Percentiles rank a stretch among this genome's conserved stretches.
Evolutionary conservation across 192 early-diverging fungal genomes (phyloP).

Genomic region (Coemansia sp.): DNA sequence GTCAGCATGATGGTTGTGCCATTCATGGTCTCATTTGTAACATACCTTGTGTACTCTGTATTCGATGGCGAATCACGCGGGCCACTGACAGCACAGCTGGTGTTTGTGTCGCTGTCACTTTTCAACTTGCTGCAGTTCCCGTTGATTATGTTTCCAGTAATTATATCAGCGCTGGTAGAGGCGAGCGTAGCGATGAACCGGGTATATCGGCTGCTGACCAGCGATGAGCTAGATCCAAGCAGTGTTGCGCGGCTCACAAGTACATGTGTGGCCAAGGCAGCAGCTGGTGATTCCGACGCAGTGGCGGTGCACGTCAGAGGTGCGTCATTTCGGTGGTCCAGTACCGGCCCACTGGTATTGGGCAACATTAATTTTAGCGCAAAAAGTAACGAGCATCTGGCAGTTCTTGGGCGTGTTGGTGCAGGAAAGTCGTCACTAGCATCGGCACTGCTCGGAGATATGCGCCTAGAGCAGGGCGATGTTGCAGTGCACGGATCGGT

Average conservation of each 20-base stretch:
- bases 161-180: conserved; percentile 74
- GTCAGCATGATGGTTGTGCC: conserved; percentile 83
- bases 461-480: conserved; percentile 42
- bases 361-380: conserved; percentile 3
- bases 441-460: no score
- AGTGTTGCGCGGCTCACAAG: no score
- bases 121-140: conserved; percentile 95
- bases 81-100: conserved; percentile 62
- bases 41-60: conserved; percentile 74
- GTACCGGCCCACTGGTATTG: no score
- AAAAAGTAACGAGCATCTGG: conserved; percentile 44
- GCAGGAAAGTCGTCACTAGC: no score
- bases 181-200: conserved; percentile 81
- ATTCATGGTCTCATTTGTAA: conserved; percentile 81
- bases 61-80: conserved; percentile 54
- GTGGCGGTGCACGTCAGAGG: no score
- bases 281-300: no score
- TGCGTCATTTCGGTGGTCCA: no score
- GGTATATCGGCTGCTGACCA: conserved; percentile 69
- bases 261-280: no score
- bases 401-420: conserved; percentile 55
- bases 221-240: conserved; percentile 26
- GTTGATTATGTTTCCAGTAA: conserved; percentile 65
- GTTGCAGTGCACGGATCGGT: conserved; percentile 66
- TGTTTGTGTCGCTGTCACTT: conserved; percentile 85